These are phyloP conservation scores for Raphanus sativus DNA, from an alignment of 345 rosid species.

Conservation along the genomic window DNA sequence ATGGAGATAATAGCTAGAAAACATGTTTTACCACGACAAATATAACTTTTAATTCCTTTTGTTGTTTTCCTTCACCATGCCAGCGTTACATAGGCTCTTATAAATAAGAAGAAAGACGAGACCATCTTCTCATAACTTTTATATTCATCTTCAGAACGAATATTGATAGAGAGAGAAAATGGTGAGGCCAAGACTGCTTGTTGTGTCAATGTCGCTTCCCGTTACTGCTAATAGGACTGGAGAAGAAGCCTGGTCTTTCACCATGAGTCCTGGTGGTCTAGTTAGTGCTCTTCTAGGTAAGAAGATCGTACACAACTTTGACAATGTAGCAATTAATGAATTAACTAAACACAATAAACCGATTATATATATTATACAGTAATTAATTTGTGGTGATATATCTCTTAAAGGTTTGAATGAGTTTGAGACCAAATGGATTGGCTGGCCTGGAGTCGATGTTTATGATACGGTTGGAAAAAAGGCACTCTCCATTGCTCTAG, in stretches of 20 bases:
- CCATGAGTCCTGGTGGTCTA: constrained; percentile 89
- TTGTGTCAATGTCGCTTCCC: constrained; percentile 88
- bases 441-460: constrained; percentile 99
- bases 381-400: background rate
- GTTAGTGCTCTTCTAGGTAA: constrained; percentile 94
- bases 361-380: too few species aligned
- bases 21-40: background rate
- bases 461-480: constrained; percentile 83
- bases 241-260: constrained; percentile 85
- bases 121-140: constrained; percentile 3
- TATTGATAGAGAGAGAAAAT: constrained; percentile 9
- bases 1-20: background rate
- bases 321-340: background rate
- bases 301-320: constrained; percentile 6
- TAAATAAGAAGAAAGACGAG: constrained; percentile 24
- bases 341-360: background rate
- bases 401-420: constrained; percentile 76
- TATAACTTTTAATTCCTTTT: background rate
- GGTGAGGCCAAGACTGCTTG: constrained; percentile 74
- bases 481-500: constrained; percentile 83
- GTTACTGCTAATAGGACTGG: constrained; percentile 90
- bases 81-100: background rate
- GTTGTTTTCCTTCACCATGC: background rate
- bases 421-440: constrained; percentile 98
- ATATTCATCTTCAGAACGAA: background rate